These are phyloP conservation scores for Murraya paniculata DNA, from an alignment of 345 rosid genomes.

Conservation along the genomic window DNA sequence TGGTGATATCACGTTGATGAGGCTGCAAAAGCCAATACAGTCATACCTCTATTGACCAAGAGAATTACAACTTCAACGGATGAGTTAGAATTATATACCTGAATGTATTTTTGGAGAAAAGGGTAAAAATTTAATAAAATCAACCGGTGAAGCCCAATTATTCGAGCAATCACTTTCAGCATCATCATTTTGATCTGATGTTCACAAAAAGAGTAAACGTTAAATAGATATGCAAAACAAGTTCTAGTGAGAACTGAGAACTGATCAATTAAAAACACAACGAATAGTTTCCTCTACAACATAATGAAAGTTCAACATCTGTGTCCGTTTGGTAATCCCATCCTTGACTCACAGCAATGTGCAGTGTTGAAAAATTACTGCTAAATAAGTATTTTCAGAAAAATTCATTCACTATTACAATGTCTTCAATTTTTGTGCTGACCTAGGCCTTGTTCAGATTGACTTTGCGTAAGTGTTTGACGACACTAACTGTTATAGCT, in stretches of 20 bases:
- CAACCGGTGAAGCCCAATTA: constrained; percentile 87
- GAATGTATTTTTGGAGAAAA: constrained; percentile 74
- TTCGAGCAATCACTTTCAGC: constrained; percentile 83
- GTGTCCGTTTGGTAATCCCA: background rate
- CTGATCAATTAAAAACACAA: background rate
- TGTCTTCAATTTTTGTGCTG: background rate
- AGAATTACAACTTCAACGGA: constrained; percentile 11
- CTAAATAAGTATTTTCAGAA: background rate
- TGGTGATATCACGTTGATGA: constrained; percentile 84
- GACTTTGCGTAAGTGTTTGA: too few species aligned
- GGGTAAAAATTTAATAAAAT: constrained; percentile 73
- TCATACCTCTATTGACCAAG: constrained; percentile 8
- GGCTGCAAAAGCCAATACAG: constrained; percentile 55
- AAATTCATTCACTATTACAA: background rate
- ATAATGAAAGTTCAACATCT: background rate
- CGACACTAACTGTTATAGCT: too few species aligned
- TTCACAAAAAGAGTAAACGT: constrained; percentile 7
- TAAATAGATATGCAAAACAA: background rate
- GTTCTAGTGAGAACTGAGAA: background rate
- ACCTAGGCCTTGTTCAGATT: too few species aligned
- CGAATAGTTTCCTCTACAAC: background rate
- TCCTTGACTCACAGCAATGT: background rate
- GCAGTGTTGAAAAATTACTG: background rate
- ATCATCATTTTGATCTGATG: constrained; percentile 91
- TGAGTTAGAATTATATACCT: constrained; percentile 43